Evolutionary conservation across 2,329 filamentous ascomycete genomes (phyloP), one percentile per base, ranked within the genome.

Genomic region (Fusarium paranaense): DNA sequence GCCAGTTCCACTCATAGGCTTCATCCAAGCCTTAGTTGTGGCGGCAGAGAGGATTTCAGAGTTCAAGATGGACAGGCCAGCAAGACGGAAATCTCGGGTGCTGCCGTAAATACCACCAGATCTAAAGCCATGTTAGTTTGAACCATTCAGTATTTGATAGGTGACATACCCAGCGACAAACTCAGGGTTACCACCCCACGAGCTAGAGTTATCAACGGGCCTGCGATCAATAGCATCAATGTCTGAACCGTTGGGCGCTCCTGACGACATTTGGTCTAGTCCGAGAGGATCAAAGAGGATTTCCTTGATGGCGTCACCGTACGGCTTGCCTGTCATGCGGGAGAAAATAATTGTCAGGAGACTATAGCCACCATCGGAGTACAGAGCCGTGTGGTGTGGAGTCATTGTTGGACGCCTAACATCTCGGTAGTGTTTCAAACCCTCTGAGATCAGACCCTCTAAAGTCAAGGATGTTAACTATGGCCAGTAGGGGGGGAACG

Each of bases 361-460:
- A 3, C 57, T 64, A 20, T 61, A 79, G 0, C 75, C 78, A 4
- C 45, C 74, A 30, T 78, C 76, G 0, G 77, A 79, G n/a, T 79
- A 79, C 0, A 70, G 38, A 3, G 70, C 73, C 70, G 47, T 78
- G 67, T 22, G 58, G 25, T 59, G 76, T 0, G 75, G 61, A 1
- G 63, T n/a, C 13, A 56, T 45, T 0, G 74, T 67, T 5, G 75
- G 73, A 8, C 22, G 66, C 13, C 73, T 76, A 1, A 7, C 13
- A 25, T 76, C 58, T 1, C 70, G 66, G 67, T 76, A 76, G 2
- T 30, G 68, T 0, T 27, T 20, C 0, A 76, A 25, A 2, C 76
- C 62, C 0, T 16, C 75, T 71, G n/a, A 14, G 16, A 20, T 37
- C 7, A 37, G 14, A 8, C 14, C 35, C 35, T 37, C 35, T 37